Base-by-base conservation (phyloP, 164 flowering plant species). In the Euptelea pleiosperma region DNA sequence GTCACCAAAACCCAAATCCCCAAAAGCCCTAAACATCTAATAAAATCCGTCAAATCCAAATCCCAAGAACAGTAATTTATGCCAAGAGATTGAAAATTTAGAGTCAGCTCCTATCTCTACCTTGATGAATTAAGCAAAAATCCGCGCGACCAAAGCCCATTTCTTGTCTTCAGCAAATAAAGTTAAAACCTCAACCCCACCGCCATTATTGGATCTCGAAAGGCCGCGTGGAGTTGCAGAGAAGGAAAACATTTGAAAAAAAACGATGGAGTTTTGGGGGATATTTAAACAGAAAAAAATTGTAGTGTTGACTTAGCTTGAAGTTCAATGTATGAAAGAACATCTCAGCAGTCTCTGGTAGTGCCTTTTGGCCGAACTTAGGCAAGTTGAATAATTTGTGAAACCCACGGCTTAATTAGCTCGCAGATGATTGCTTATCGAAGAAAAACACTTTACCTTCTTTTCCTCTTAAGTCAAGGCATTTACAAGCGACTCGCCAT, bases 311-410 rank as follows among this genome's bases (percentile, higher is more conserved):
- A 70, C 74, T 73, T 56, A 39, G 66, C 63, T 48, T 60, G 68
- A 24, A 57, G 55, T 37, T 59, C 54, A 52, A 54, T 37, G 53
- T 63, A 47, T 25, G 50, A 30, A 44, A 3, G 55, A 52, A 53
- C 21, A 40, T 61, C 14, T 63, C 50, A 58, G 64, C 56, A 57
- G 16, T 25, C 46, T 42, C 25, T 60, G 65, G 7, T 64, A 64
- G 61, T 75, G 76, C 65, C 25, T 58, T 69, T 62, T 51, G 60
- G 79, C 85, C 85, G 30, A 78, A 78, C 74, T 75, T 73, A 16
- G 64, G 62, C 73, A 49, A 55, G 64, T 63, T 40, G 57, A 34
- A 28, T 2, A n/a, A n/a, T 43, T 36, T 26, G 43, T n/a, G 37
- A 57, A 67, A 52, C 14, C 61, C 42, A 48, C 37, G 62, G 48